Percentiles rank a stretch among this genome's conserved stretches.
These are phyloP conservation scores for Cercospora nicotianae DNA, from an alignment of 2,329 filamentous ascomycete species.

Conservation along the genomic window DNA sequence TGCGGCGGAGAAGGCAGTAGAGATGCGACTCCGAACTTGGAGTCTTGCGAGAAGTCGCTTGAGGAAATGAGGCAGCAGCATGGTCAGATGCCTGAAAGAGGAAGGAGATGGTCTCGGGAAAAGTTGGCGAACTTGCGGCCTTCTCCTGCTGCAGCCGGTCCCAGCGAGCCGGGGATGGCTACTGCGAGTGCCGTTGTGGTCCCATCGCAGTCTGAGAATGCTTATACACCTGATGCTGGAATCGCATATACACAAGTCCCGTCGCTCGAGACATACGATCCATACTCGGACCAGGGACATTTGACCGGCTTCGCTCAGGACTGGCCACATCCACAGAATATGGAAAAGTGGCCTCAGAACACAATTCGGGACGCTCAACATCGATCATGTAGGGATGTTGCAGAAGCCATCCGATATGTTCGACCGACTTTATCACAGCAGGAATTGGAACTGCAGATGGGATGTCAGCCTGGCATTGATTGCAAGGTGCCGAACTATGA, in stretches of 20 bases:
- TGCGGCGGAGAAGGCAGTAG: not conserved
- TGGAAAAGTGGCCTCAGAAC: not conserved
- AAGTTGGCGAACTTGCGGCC: not conserved
- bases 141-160: not conserved
- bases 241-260: not conserved
- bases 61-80: not conserved
- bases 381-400: slow-evolving; percentile 43
- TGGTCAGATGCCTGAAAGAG: not conserved
- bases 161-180: not conserved
- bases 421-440: slow-evolving; percentile 39
- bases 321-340: not conserved
- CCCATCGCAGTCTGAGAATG: not conserved
- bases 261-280: not conserved
- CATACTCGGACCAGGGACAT: not conserved
- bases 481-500: slow-evolving; percentile 47
- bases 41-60: not conserved
- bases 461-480: slow-evolving; percentile 43
- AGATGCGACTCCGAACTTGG: not conserved
- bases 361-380: not conserved
- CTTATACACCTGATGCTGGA: not conserved
- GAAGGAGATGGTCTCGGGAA: not conserved
- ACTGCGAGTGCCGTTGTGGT: not conserved
- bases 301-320: not conserved
- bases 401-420: slow-evolving; percentile 49
- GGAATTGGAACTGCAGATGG: slow-evolving; percentile 44